Percentiles rank a stretch among this genome's conserved stretches.
phyloP scores from a whole-genome alignment of 495 filamentous ascomycete species.

The Antarctomyces pellizariae region DNA sequence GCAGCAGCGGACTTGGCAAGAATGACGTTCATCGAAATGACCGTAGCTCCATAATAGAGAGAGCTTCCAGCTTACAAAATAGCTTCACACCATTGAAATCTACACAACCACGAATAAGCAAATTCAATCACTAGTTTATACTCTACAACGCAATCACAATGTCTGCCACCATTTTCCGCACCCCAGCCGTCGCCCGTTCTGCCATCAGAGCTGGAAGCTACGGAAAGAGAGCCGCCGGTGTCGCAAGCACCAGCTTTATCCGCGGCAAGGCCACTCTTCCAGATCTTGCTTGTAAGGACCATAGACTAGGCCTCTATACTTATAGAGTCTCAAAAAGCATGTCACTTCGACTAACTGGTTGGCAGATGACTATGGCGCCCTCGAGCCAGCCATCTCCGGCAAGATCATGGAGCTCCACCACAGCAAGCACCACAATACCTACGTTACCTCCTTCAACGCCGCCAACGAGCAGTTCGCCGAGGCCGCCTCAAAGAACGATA shows the following conservation, averaged over 20 bases:
- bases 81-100: too few relatives aligned
- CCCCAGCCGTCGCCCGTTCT: slow-evolving; percentile 16
- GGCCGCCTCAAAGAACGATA: slow-evolving; percentile 32
- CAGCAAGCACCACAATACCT: slow-evolving; percentile 57
- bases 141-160: slow-evolving; percentile 13
- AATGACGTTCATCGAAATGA: too few relatives aligned
- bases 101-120: slow-evolving; percentile 1
- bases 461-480: slow-evolving; percentile 34
- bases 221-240: slow-evolving; percentile 23
- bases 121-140: slow-evolving; percentile 1
- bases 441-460: slow-evolving; percentile 49
- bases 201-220: slow-evolving; percentile 22
- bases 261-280: slow-evolving; percentile 83
- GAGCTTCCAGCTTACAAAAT: too few relatives aligned
- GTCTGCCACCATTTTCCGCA: slow-evolving; percentile 29
- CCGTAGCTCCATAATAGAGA: too few relatives aligned
- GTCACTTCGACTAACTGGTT: neutral
- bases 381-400: slow-evolving; percentile 85
- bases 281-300: slow-evolving; percentile 60
- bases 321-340: too few relatives aligned
- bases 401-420: slow-evolving; percentile 96
- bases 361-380: slow-evolving; percentile 66
- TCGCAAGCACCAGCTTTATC: slow-evolving; percentile 48
- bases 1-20: too few relatives aligned
- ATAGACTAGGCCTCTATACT: neutral